These are phyloP conservation scores for Cyclostephanos invisitatus DNA, from an alignment of 108 stramenopile species.

Conservation along the genomic window DNA sequence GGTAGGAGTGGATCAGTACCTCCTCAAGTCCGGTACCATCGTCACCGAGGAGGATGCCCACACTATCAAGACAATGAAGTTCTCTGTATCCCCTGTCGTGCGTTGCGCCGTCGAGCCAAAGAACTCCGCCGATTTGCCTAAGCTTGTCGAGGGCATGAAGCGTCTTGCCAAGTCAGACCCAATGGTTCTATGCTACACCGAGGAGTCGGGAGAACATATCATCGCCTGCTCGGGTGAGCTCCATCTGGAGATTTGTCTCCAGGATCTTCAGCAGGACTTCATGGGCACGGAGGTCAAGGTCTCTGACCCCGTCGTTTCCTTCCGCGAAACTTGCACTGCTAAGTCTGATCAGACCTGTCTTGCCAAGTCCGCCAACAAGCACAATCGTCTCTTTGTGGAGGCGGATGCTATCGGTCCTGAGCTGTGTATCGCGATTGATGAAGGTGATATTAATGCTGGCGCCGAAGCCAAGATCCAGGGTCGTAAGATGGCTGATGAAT, in stretches of 20 bases:
- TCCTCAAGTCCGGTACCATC: constrained; percentile 99
- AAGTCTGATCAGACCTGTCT: constrained; percentile 92
- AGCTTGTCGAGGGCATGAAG: constrained; percentile 99
- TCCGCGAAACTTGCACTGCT: constrained; percentile 97
- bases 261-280: constrained; percentile 99
- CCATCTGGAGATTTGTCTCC: constrained; percentile 99
- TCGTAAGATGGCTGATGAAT: constrained; percentile 94
- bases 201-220: constrained; percentile 99
- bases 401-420: constrained; percentile 86
- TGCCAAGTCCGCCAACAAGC: constrained; percentile 99
- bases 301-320: constrained; percentile 99
- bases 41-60: constrained; percentile 94
- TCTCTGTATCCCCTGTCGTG: constrained; percentile 99
- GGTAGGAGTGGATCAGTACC: constrained; percentile 99
- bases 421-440: constrained; percentile 95
- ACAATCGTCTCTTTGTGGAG: constrained; percentile 99
- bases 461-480: constrained; percentile 93
- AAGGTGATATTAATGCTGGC: constrained; percentile 88
- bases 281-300: constrained; percentile 99
- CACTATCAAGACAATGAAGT: constrained; percentile 99
- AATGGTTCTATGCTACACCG: constrained; percentile 99
- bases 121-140: constrained; percentile 99
- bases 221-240: constrained; percentile 99
- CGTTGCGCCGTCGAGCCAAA: constrained; percentile 99
- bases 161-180: constrained; percentile 99